A percentile compares a stretch with the other conserved stretches of the same genome.
Conservation (phyloP, 345 rosid species). For the Atalantia buxifolia region DNA sequence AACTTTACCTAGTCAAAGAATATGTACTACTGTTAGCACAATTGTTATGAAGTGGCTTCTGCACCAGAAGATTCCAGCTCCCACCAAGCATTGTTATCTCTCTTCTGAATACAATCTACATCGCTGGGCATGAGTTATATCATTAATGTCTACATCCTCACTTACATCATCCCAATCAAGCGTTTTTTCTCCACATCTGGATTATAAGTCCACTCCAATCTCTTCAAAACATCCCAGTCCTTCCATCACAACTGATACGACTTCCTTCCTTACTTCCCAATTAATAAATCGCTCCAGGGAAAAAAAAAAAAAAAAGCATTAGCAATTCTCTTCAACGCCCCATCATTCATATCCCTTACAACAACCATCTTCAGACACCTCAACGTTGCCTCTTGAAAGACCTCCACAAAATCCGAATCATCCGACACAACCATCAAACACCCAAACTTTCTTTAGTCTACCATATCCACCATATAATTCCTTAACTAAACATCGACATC, state of each 20-base stretch:
- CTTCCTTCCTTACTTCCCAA: constrained; percentile 86
- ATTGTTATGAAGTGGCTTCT: constrained; percentile 19
- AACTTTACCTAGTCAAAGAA: background rate
- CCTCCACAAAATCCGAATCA: constrained; percentile 63
- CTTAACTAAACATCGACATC: constrained; percentile 64
- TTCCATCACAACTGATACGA: constrained; percentile 44
- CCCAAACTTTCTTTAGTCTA: constrained; percentile 65
- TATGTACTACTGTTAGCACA: background rate
- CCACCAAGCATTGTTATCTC: constrained; percentile 55
- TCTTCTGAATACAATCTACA: constrained; percentile 18
- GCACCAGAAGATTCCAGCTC: constrained; percentile 49
- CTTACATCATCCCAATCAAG: constrained; percentile 1
- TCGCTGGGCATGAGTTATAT: constrained; percentile 17
- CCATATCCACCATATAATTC: constrained; percentile 62
- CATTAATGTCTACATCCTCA: constrained; percentile 13
- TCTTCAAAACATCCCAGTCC: constrained; percentile 43
- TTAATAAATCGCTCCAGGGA: constrained; percentile 71
- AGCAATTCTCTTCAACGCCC: constrained; percentile 65
- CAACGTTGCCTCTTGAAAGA: constrained; percentile 62
- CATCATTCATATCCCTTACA: constrained; percentile 8
- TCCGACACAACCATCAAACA: constrained; percentile 80
- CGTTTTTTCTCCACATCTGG: constrained; percentile 25
- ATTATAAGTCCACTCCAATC: no score
- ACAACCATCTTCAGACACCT: constrained; percentile 73
- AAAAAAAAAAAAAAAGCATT: constrained; percentile 65